Conservation (phyloP, 2,329 filamentous ascomycete species). For the Aureobasidium pullulans region DNA sequence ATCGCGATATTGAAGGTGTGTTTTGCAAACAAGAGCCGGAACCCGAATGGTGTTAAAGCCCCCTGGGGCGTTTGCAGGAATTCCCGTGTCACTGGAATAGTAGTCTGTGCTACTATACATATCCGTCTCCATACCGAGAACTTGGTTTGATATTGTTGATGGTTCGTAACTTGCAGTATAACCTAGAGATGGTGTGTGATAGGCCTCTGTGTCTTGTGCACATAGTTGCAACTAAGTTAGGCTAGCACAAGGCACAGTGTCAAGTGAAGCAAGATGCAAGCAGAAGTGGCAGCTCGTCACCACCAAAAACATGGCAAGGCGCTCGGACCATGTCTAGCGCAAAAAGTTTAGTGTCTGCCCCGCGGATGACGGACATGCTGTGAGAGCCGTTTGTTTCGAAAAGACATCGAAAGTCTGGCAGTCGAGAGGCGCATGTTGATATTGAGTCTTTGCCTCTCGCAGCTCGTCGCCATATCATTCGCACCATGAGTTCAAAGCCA, state of each 20-base stretch:
- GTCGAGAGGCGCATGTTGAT: conserved; percentile 13
- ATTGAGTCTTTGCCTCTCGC: conserved; percentile 9
- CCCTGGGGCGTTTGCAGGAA: neutral
- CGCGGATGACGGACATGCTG: conserved; percentile 7
- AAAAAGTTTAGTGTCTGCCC: conserved; percentile 10
- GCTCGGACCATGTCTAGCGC: neutral
- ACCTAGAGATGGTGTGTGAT: neutral
- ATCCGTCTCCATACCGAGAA: neutral
- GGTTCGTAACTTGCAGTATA: too few relatives aligned
- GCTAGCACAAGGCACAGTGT: too few relatives aligned
- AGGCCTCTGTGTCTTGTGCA: too few relatives aligned
- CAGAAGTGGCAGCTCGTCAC: neutral
- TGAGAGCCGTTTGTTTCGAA: conserved; percentile 5
- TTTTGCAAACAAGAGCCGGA: neutral
- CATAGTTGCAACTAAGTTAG: too few relatives aligned
- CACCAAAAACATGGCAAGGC: neutral
- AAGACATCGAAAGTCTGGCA: conserved; percentile 3
- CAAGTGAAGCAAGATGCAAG: neutral
- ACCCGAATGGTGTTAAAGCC: neutral
- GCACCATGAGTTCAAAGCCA: conserved; percentile 8
- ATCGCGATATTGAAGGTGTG: too few relatives aligned
- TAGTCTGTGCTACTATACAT: neutral
- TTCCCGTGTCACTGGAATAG: neutral
- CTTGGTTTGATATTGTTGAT: neutral
- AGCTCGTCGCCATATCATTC: neutral